Conservation (phyloP, 2,329 filamentous ascomycete genomes). For the Microsporum ferrugineum region DNA sequence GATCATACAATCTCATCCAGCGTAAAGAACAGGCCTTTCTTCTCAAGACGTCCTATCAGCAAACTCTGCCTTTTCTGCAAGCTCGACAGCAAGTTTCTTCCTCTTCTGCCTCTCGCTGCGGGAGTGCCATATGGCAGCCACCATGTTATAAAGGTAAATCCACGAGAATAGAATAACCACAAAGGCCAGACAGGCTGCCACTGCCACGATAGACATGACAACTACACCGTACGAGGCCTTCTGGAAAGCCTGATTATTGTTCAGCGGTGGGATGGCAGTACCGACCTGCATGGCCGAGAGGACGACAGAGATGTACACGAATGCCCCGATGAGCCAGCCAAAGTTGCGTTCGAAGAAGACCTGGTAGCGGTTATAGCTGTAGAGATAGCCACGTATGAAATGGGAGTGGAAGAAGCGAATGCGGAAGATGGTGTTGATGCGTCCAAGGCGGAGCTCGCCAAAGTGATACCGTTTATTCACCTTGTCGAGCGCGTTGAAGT, state of each 20-base stretch:
- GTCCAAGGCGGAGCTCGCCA: conserved; percentile 35
- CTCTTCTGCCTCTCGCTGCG: conserved; percentile 7
- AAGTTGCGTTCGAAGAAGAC: conserved; percentile 37
- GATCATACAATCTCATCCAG: neutral
- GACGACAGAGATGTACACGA: conserved; percentile 36
- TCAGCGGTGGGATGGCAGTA: conserved; percentile 6
- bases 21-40: neutral
- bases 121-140: conserved; percentile 7
- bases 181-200: conserved; percentile 8
- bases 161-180: conserved; percentile 7
- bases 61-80: neutral
- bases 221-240: conserved; percentile 11
- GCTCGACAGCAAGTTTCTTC: neutral
- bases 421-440: conserved; percentile 36
- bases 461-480: conserved; percentile 34
- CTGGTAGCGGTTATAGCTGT: conserved; percentile 27
- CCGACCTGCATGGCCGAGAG: conserved; percentile 42
- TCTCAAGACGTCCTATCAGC: neutral
- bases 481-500: conserved; percentile 21
- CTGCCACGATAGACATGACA: conserved; percentile 12
- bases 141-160: conserved; percentile 13
- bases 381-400: conserved; percentile 22
- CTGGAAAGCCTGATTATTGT: conserved; percentile 9
- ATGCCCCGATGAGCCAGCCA: conserved; percentile 29
- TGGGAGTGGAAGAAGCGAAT: conserved; percentile 22